Base-by-base conservation (phyloP, 768 basidiomycete genomes). In the Russula virescens region DNA sequence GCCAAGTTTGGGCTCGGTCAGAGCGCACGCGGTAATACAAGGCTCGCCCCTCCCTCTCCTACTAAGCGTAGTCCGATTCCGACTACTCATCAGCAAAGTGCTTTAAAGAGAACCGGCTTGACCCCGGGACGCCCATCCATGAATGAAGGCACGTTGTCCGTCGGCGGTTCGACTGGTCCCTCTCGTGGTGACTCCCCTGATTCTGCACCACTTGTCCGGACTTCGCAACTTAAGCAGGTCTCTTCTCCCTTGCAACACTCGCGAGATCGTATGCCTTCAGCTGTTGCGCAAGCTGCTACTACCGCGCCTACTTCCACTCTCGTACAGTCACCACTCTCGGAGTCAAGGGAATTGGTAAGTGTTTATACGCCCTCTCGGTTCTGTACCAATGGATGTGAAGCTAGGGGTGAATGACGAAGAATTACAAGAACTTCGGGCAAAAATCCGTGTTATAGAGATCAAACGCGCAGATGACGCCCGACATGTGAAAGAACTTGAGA, bases 401-500 rank as follows among this genome's bases (percentile, higher is more conserved):
- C 19, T 34, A 48, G 34, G 40, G 48, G 9, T 16, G 25, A 63
- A 87, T 64, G 87, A 86, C 60, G 73, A 80, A 56, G 87, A 89
- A 69, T 73, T 84, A 21, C 87, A 95, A 74, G 92, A 95, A 73
- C 77, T 94, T 54, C 84, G 87, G 46, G 87, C 88, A 31, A 93
- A 91, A 73, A 79, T 91, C 31, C 85, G 91, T 25, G 85, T 94
- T 5, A 77, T 97, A 31, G 97, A 99, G 75, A 83, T 83, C 10
- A 88, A 92, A 70, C 88, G 92, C 18, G 81, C 86, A 1, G 94
- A 98, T 57, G 95, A 98, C 70, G 80, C 89, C 0, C 86, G 91
- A 19, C 86, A 85, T 65, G 78, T 98, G 38, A 87, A 89, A 53
- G 87, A 89, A 69, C 84, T 97, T 14, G 94, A 98, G 71, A 79